Base-by-base conservation (phyloP, 352 stramenopile genomes). In the Phytophthora melonis region DNA sequence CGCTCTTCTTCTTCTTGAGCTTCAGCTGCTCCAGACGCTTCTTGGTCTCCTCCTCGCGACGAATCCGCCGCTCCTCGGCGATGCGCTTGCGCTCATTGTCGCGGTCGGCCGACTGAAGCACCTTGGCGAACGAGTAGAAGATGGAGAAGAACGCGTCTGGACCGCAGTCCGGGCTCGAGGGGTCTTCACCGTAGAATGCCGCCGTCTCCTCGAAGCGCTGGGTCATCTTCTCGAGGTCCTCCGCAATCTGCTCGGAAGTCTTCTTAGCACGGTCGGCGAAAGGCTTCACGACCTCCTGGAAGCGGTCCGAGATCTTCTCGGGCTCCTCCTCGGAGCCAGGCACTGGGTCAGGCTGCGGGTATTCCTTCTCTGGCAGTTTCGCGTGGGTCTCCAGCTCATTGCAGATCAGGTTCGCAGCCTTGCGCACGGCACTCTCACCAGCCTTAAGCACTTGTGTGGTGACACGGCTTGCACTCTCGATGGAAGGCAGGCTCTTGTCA, bases 41-140 rank as follows among this genome's bases (percentile, higher is more conserved):
- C 66, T 91, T 90, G 1, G 87, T 93, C 59, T 94, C 87, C 56
- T 90, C 89, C 59, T 94, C 87, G 7, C 87, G 85, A 23, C 87
- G 89, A 39, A 94, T 73, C 27, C 82, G 86, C 10, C 87, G 85
- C 73, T 94, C 87, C 63, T 96, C 89, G 3, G 89, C 83, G 65
- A 94, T 92, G 16, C 87, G 89, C 63, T 93, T 93, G 54, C 89
- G 89, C 66, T 96, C 89, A 34, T 96, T 96, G 64, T 96, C 89
- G 18, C 87, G 89, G 63, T 94, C 89, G 0, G 89, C 89, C 0
- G 86, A 86, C 75, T 94, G 87, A 45, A 96, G 70, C 21, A 94
- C 75, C 74, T 96, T 94, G 6, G 86, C 86, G 66, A 94, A 94
- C 60, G 87, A 94, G 54, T 93, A 91, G 27, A 96, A 94, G 57